A percentile compares a stretch with the other conserved stretches of the same genome.
These are phyloP conservation scores for Saitozyma podzolica DNA, from an alignment of 768 basidiomycete genomes.

Conservation along the genomic window DNA sequence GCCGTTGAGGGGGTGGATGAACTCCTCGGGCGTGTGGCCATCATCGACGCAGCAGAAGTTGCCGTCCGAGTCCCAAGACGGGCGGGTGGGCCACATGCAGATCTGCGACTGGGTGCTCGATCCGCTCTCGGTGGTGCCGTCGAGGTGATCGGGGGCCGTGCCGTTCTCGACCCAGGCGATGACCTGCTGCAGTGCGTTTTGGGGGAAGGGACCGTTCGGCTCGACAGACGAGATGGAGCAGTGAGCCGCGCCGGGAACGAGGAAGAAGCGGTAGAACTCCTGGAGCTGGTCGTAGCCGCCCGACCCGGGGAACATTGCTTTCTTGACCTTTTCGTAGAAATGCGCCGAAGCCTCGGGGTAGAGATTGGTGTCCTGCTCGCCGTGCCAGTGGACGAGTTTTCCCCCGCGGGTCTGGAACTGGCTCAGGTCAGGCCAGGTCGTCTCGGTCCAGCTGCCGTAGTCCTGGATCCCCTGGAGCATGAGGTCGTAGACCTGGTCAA, in stretches of 20 bases:
- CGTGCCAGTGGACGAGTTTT: constrained; percentile 23
- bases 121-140: too few relatives aligned
- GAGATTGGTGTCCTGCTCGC: constrained; percentile 15
- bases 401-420: constrained; percentile 14
- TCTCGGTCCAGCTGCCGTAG: constrained; percentile 10
- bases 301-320: constrained; percentile 13
- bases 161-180: constrained; percentile 53
- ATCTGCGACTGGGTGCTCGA: too few relatives aligned
- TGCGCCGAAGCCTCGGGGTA: constrained; percentile 11
- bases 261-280: constrained; percentile 19
- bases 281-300: not conserved
- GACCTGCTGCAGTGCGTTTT: constrained; percentile 11
- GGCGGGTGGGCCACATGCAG: too few relatives aligned
- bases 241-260: constrained; percentile 21
- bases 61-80: too few relatives aligned
- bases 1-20: too few relatives aligned
- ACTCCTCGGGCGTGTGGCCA: too few relatives aligned
- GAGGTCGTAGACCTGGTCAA: constrained; percentile 10
- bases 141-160: constrained; percentile 28
- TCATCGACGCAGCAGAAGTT: too few relatives aligned
- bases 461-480: constrained; percentile 11
- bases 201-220: constrained; percentile 14
- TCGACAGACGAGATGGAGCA: constrained; percentile 7
- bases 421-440: constrained; percentile 16
- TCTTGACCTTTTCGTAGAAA: constrained; percentile 10